Conservation (phyloP, 148 eudicot genomes). For the Hydrangea macrophylla region DNA sequence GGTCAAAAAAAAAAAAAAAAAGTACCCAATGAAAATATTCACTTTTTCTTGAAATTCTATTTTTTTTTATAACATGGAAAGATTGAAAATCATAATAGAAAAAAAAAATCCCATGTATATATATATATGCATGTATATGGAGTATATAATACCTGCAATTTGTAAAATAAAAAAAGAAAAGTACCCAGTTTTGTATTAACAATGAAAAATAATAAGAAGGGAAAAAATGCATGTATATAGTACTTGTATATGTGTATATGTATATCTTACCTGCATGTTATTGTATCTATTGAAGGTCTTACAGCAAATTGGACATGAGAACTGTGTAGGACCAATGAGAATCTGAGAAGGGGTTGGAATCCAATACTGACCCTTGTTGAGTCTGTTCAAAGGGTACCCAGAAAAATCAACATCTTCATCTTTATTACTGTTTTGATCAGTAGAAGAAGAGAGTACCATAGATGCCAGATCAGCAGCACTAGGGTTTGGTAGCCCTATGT, state of each 20-base stretch:
- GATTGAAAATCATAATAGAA: too few species aligned
- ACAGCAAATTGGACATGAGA: conserved; percentile 90
- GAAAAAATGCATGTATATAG: not conserved
- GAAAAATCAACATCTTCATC: conserved; percentile 23
- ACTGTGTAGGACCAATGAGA: conserved; percentile 92
- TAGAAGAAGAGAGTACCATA: conserved; percentile 26
- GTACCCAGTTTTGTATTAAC: too few species aligned
- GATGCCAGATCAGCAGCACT: conserved; percentile 68
- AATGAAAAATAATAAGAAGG: not conserved
- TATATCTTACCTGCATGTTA: conserved; percentile 75
- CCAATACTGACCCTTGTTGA: conserved; percentile 90
- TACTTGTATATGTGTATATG: not conserved
- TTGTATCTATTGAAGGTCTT: conserved; percentile 96
- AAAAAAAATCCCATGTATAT: too few species aligned
- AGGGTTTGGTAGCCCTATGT: conserved; percentile 94
- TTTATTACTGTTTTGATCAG: not conserved
- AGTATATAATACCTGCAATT: too few species aligned
- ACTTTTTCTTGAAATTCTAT: not conserved
- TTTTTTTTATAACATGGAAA: too few species aligned
- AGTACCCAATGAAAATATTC: not conserved
- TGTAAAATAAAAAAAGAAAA: too few species aligned
- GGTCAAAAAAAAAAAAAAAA: not conserved
- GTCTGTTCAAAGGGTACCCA: conserved; percentile 43
- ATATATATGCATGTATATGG: too few species aligned
- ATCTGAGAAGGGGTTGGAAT: conserved; percentile 97